phyloP scores from a whole-genome alignment of 176 grass and related monocot genomes.

The Cenchrus americanus region DNA sequence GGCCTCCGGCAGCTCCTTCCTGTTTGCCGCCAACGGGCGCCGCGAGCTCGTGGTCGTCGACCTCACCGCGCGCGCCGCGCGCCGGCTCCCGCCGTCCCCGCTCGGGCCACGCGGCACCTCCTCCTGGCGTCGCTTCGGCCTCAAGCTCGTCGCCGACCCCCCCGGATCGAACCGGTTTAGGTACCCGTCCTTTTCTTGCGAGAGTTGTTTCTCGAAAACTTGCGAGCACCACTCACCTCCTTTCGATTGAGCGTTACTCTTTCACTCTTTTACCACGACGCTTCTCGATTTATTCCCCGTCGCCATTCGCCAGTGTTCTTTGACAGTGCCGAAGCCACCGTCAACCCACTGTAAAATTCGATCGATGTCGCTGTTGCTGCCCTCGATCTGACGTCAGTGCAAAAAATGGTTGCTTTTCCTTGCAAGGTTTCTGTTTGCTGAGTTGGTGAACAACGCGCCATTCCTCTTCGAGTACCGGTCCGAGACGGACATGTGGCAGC shows the following conservation, averaged over 20 bases:
- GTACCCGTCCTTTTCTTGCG: conserved; percentile 44
- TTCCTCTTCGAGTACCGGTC: conserved; percentile 90
- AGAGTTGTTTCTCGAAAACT: conserved; percentile 26
- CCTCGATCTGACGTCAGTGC: background rate
- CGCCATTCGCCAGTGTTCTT: background rate
- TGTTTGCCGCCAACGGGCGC: conserved; percentile 88
- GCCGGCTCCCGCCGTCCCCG: conserved; percentile 71
- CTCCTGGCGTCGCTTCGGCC: conserved; percentile 84
- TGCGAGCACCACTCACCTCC: conserved; percentile 9
- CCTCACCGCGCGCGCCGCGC: conserved; percentile 59
- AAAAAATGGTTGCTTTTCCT: background rate
- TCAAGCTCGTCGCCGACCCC: conserved; percentile 85
- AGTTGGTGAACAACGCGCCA: conserved; percentile 70
- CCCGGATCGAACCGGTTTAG: conserved; percentile 68
- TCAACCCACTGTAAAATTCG: background rate
- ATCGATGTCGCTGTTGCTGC: background rate
- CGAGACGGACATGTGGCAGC: conserved; percentile 65
- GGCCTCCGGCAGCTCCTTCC: conserved; percentile 79
- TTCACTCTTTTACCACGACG: background rate
- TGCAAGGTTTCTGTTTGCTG: conserved; percentile 78
- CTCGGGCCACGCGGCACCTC: conserved; percentile 92
- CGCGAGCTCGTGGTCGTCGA: conserved; percentile 80
- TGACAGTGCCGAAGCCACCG: background rate
- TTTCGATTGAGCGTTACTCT: background rate
- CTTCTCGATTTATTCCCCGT: background rate